Evolutionary conservation across 495 filamentous ascomycete genomes (phyloP).

Genomic region (Daldinia concentrica): DNA sequence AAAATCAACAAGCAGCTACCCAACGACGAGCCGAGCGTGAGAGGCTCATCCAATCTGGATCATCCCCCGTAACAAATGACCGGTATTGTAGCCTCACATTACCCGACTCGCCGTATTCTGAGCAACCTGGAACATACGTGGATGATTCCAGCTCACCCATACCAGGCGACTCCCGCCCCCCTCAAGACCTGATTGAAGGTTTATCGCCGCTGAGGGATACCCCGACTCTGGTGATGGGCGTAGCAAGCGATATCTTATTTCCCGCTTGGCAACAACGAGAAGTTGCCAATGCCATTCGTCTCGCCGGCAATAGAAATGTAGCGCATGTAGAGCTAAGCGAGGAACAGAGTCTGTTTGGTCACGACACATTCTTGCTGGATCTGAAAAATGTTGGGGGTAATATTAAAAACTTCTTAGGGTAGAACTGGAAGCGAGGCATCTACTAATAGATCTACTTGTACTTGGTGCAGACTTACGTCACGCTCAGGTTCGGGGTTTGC

Average conservation of each 20-base stretch:
- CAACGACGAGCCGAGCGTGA: conserved; percentile 52
- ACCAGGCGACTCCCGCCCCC: conserved; percentile 56
- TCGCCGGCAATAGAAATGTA: conserved; percentile 78
- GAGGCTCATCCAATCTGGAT: conserved; percentile 43
- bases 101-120: conserved; percentile 85
- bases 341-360: conserved; percentile 90
- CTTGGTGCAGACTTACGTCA: not conserved
- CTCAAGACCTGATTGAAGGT: conserved; percentile 81
- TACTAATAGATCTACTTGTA: not conserved
- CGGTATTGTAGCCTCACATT: conserved; percentile 82
- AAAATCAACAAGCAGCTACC: conserved; percentile 62
- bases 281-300: conserved; percentile 83
- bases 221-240: conserved; percentile 87
- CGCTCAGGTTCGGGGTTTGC: not conserved
- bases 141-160: conserved; percentile 36
- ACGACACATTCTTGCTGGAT: conserved; percentile 96
- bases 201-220: conserved; percentile 75
- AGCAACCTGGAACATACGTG: conserved; percentile 60
- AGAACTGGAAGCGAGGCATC: not conserved
- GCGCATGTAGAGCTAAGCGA: conserved; percentile 91
- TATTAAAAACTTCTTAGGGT: conserved; percentile 79
- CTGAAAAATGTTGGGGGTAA: conserved; percentile 88
- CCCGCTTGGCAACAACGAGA: conserved; percentile 98
- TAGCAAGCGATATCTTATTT: conserved; percentile 96
- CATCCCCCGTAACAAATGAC: conserved; percentile 41